Base-by-base conservation (phyloP, 2,329 filamentous ascomycete species). In the Alternaria sp. region DNA sequence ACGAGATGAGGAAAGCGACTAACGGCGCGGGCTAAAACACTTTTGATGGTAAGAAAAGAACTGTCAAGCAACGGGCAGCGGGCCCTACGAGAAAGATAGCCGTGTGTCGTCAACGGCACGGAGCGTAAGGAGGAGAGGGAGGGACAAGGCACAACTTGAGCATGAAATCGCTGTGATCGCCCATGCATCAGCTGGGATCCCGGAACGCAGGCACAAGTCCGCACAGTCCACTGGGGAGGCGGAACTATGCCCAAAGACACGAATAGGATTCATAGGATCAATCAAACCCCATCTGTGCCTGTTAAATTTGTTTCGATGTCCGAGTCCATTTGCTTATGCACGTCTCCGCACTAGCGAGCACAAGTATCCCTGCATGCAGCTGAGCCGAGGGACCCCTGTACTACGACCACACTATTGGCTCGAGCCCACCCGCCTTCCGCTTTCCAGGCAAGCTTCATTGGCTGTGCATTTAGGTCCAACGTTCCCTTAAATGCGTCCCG, bases 91-190 rank as follows among this genome's bases (percentile, higher is more conserved):
- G 61, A 68, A 54, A 56, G 59, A 55, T 51, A 60, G 62, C 62
- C 63, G 62, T 66, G 67, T 66, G 67, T 72, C 67, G 64, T 69
- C 69, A 58, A 70, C 57, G 62, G 72, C 68, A 67, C 63, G 66
- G 63, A 64, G 68, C 69, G 68, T 69, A 66, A 63, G 63, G 65
- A 72, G 65, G 64, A 66, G 52, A 52, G n/a, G 24, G 52, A 63
- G 69, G 67, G 62, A 66, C 49, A 61, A 67, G 61, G 63, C 66
- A 69, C 61, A 63, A 65, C 57, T 64, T 71, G 69, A 69, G 66
- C 70, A 75, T 74, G 71, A 69, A 71, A 63, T 70, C 38, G 69
- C 65, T 68, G 46, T 49, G 73, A 75, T 75, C 72, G 70, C 64
- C 69, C 66, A 69, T 72, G 73, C 71, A 74, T 53, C 67, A 68